Percentiles rank a stretch among this genome's conserved stretches.
phyloP scores from a whole-genome alignment of 1,284 basidiomycete genomes.

The Ceratobasidium sp. region DNA sequence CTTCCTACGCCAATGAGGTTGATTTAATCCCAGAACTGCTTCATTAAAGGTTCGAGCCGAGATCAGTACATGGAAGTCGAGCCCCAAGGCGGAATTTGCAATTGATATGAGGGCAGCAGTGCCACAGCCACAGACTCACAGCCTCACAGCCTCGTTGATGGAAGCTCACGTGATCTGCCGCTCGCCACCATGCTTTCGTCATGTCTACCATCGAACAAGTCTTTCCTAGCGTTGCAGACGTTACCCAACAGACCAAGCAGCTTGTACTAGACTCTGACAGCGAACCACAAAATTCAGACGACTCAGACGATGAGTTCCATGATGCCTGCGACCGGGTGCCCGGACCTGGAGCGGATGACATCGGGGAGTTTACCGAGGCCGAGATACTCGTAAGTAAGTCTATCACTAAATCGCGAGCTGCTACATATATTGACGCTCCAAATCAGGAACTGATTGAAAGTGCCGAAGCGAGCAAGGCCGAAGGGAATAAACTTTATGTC shows the following conservation, averaged over 20 bases:
- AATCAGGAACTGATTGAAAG: conserved; percentile 37
- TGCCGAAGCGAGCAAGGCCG: conserved; percentile 34
- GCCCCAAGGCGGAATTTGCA: conserved; percentile 12
- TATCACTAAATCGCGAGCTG: neutral
- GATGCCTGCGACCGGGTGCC: conserved; percentile 52
- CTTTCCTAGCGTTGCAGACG: neutral
- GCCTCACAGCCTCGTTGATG: too few relatives aligned
- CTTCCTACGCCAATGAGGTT: neutral
- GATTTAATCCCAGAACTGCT: neutral
- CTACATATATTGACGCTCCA: neutral
- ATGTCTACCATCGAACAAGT: conserved; percentile 22
- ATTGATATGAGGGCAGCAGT: neutral
- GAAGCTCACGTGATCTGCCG: conserved; percentile 6
- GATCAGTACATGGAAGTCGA: neutral
- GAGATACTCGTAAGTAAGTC: conserved; percentile 46
- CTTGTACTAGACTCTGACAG: neutral
- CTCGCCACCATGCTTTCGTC: conserved; percentile 4
- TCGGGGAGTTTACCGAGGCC: conserved; percentile 45
- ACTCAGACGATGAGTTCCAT: conserved; percentile 57
- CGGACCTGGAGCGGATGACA: neutral
- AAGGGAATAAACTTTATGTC: conserved; percentile 46
- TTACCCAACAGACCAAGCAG: neutral
- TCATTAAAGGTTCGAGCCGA: neutral
- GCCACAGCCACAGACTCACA: conserved; percentile 24
- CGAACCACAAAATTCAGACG: conserved; percentile 49